Conservation (phyloP, 2,329 filamentous ascomycete genomes). For the Fusarium agapanthi region DNA sequence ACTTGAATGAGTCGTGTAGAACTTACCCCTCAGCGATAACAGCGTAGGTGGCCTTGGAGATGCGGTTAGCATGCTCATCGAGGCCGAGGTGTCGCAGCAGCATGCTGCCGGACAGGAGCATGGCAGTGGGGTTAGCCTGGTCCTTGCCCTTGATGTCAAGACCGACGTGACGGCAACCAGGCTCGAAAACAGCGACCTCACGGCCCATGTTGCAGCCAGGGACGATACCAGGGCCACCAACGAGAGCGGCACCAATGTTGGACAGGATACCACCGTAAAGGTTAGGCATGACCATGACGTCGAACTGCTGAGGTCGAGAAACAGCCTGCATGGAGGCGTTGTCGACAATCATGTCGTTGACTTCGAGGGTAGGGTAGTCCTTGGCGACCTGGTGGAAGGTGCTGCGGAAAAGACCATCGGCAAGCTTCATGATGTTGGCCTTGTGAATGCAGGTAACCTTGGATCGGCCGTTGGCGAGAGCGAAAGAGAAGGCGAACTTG, state of each 20-base stretch:
- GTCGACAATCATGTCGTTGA: slow-evolving; percentile 99
- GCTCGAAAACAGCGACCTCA: slow-evolving; percentile 98
- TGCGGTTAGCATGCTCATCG: slow-evolving; percentile 97
- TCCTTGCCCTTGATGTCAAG: slow-evolving; percentile 99
- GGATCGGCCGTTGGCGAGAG: slow-evolving; percentile 97
- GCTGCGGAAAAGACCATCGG: slow-evolving; percentile 97
- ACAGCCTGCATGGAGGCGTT: slow-evolving; percentile 99
- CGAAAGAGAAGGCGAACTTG: slow-evolving; percentile 98
- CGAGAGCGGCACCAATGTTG: slow-evolving; percentile 97
- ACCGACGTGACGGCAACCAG: slow-evolving; percentile 98
- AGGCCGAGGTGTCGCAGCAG: slow-evolving; percentile 96
- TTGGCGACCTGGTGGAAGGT: slow-evolving; percentile 94
- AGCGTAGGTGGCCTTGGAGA: slow-evolving; percentile 83
- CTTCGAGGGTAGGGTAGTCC: slow-evolving; percentile 94
- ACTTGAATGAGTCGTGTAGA: background rate
- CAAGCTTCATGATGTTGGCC: slow-evolving; percentile 99
- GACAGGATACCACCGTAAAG: slow-evolving; percentile 98
- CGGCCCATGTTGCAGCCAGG: slow-evolving; percentile 99
- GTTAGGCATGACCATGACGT: slow-evolving; percentile 99
- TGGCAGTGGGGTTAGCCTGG: slow-evolving; percentile 96
- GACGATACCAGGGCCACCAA: slow-evolving; percentile 95
- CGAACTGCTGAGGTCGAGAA: slow-evolving; percentile 94
- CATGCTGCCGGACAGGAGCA: slow-evolving; percentile 96
- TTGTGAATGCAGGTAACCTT: slow-evolving; percentile 99
- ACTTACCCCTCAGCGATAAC: slow-evolving; percentile 90